Base-by-base conservation (phyloP, 352 stramenopile species). In the Phytophthora sansomeana region DNA sequence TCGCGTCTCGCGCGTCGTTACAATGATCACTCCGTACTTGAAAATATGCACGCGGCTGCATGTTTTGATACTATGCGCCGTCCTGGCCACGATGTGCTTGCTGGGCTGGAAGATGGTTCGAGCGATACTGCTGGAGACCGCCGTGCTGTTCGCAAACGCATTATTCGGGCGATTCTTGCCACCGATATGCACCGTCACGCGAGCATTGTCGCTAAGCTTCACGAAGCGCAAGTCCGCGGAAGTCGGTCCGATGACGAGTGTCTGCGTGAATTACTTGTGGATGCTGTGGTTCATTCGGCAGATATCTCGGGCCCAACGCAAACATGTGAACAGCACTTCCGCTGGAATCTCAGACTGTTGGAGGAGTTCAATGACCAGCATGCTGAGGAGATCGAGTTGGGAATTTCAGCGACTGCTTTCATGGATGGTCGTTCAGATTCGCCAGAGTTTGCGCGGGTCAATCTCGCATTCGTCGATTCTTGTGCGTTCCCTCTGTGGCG, bases 291-390 rank as follows among this genome's bases (percentile, higher is more conserved):
- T 19, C 87, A 97, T 65, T 77, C 72, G 10, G 89, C 89, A 29
- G 89, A 97, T 57, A 77, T 97, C 60, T 91, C 81, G 1, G 91
- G 90, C 7, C 86, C 86, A 6, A 78, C 84, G 50, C 72, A 93
- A 21, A 66, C 59, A 0, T 74, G 75, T 35, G 65, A 74, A 28
- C 58, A 92, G 35, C 83, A 93, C 49, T 72, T 83, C 16, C 74
- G 83, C 26, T 97, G 88, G 88, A 85, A 85, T 2, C 65, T 65
- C 9, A 71, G 81, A 33, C 57, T 97, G 16, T 73, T 89, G 10
- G 58, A 89, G 3, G 89, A 97, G 64, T 97, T 97, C 67, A 92
- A 92, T 49, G 73, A 85, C 44, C 89, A 97, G 56, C 89, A 91
- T 63, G 59, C 76, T 4, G 85, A 94, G 29, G 89, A 97, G 58